These are phyloP conservation scores for Hymenoscyphus fraxineus DNA, from an alignment of 2,329 filamentous ascomycete genomes.

Conservation along the genomic window DNA sequence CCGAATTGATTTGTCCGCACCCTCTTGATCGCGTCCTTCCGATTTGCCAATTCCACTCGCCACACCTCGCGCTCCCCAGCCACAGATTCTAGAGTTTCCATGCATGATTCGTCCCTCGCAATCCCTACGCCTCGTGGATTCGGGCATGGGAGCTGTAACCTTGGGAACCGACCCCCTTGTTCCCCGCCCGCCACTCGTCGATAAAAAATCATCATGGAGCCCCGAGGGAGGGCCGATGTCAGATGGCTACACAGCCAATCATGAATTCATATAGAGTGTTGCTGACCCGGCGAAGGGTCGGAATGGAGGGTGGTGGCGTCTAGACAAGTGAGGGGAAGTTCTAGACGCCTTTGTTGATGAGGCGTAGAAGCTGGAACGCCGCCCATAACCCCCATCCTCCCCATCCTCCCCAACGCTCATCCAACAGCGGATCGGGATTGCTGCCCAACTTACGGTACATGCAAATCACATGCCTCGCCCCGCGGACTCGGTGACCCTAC, in stretches of 20 bases:
- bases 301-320: not conserved
- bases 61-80: not conserved
- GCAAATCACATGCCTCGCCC: not conserved
- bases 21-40: not conserved
- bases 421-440: too few relatives aligned
- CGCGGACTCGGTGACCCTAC: not conserved
- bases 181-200: not conserved
- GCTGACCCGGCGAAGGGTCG: slow-evolving; percentile 1
- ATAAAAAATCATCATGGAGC: too few relatives aligned
- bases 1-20: not conserved
- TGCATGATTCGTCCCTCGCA: not conserved
- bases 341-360: not conserved
- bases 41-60: not conserved
- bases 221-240: slow-evolving; percentile 1
- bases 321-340: slow-evolving; percentile 2
- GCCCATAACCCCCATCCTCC: too few relatives aligned
- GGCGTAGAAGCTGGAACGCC: not conserved
- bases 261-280: not conserved
- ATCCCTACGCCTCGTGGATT: slow-evolving; percentile 2
- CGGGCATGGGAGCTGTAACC: not conserved
- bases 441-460: not conserved
- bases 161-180: not conserved
- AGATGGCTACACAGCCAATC: not conserved
- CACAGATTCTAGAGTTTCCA: not conserved
- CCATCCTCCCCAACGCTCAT: too few relatives aligned